Base-by-base conservation (phyloP, 2,329 filamentous ascomycete species). In the Neophaeococcomyces mojaviensis region DNA sequence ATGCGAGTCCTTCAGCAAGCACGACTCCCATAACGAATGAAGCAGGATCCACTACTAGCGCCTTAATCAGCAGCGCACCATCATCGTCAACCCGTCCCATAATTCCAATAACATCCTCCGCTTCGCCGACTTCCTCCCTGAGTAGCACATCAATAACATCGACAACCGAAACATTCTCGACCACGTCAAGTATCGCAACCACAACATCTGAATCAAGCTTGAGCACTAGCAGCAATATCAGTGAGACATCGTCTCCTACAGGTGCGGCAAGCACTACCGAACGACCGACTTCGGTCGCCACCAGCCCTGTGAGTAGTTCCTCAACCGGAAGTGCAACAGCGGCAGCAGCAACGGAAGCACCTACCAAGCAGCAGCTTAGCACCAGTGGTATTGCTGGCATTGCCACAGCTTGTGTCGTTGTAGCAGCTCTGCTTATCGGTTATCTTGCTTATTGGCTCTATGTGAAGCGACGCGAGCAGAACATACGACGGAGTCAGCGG, bases 401-500 rank as follows among this genome's bases (percentile, higher is more conserved):
- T 38, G 24, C 32, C 8, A 44, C 24, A 9, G 39, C 33, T 7
- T 28, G 32, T n/a, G 16, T 42, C 28, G 22, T 41, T 7, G 39
- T 39, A 20, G 39, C 33, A n/a, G 46, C 28, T 20, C 9, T 48
- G 13, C 10, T 38, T 20, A 13, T 33, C 9, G 39, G 3, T 12
- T 36, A 37, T 16, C 19, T 34, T 31, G 42, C 44, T 13, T 39
- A 47, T 20, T 16, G 40, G 20, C 19, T 48, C 22, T 43, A 35
- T 44, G 46, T 34, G 12, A 42, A 33, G 39, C 33, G 30, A 15
- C 37, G 20, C 59, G 59, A 42, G 66, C 64, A 4, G 64, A 65
- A 51, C 51, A 60, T 12, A 59, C 62, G 6, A 62, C 67, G 32
- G 64, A 64, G n/a, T 60, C 65, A 13, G 65, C 64, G 2, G 53